Percentiles rank a stretch among this genome's conserved stretches.
These are phyloP conservation scores for Exophiala dermatitidis DNA, from an alignment of 2,329 filamentous ascomycete species.

Conservation along the genomic window DNA sequence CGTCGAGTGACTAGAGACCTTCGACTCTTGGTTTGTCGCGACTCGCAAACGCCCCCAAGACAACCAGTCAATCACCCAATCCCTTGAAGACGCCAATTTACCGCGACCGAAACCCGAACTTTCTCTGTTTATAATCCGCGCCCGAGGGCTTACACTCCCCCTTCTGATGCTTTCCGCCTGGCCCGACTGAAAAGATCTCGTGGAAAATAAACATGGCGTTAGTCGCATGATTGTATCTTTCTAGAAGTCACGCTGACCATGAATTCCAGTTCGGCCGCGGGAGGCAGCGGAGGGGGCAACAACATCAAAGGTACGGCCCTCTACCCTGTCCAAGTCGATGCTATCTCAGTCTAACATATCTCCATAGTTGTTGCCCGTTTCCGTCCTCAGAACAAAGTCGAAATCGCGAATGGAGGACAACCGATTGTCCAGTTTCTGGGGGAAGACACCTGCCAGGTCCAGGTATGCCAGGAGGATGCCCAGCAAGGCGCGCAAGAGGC, in stretches of 20 bases:
- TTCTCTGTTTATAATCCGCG: constrained; percentile 14
- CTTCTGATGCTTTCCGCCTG: constrained; percentile 21
- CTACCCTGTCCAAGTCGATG: neutral
- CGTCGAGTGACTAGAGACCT: too few species aligned
- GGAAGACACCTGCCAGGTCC: constrained; percentile 68
- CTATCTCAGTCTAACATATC: constrained; percentile 24
- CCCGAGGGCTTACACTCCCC: constrained; percentile 3
- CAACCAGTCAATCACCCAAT: neutral
- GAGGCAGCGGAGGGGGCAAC: constrained; percentile 34
- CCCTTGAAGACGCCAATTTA: neutral
- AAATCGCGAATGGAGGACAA: constrained; percentile 82
- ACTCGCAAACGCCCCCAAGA: neutral
- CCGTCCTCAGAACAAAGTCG: constrained; percentile 90
- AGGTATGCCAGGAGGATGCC: constrained; percentile 2
- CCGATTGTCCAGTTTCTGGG: constrained; percentile 84
- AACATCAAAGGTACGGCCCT: constrained; percentile 47
- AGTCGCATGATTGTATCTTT: neutral
- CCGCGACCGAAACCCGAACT: constrained; percentile 1
- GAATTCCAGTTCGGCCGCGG: constrained; percentile 27
- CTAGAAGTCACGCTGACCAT: constrained; percentile 5
- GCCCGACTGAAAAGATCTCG: constrained; percentile 17
- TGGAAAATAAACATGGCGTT: constrained; percentile 16
- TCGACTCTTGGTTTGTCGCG: neutral
- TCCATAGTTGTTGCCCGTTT: constrained; percentile 84
- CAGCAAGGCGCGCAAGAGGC: neutral